phyloP scores from a whole-genome alignment of 83 land plant genomes.

The Picea mariana region DNA sequence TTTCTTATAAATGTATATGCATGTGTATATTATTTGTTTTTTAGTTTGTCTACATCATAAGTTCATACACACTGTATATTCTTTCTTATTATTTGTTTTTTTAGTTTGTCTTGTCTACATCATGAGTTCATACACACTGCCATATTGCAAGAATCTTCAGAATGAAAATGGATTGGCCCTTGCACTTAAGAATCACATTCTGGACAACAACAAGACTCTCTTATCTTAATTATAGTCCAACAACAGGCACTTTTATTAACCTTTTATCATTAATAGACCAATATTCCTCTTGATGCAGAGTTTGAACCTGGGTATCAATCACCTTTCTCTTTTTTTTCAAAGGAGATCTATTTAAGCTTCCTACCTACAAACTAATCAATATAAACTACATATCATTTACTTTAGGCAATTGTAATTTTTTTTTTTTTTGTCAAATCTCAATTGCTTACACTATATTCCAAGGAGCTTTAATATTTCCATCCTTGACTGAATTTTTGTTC shows the following conservation, averaged over 20 bases:
- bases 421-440: neutral
- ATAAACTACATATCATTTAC: neutral
- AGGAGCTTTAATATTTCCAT: neutral
- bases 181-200: conserved; percentile 57
- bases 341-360: neutral
- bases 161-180: conserved; percentile 63
- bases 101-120: no score
- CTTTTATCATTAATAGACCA: conserved; percentile 88
- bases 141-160: conserved; percentile 37
- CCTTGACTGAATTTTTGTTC: neutral
- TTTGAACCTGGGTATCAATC: conserved; percentile 63
- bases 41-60: no score
- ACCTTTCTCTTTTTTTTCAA: neutral
- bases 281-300: conserved; percentile 64
- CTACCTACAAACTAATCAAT: neutral
- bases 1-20: no score
- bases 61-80: no score
- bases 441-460: neutral
- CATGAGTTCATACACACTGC: no score
- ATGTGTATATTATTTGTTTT: no score
- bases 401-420: neutral
- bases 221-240: conserved; percentile 67
- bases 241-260: conserved; percentile 63
- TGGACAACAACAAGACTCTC: conserved; percentile 71
- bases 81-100: no score